Percentiles rank a stretch among this genome's conserved stretches.
phyloP scores from a whole-genome alignment of 2,329 filamentous ascomycete genomes.

The Pyricularia sp. region DNA sequence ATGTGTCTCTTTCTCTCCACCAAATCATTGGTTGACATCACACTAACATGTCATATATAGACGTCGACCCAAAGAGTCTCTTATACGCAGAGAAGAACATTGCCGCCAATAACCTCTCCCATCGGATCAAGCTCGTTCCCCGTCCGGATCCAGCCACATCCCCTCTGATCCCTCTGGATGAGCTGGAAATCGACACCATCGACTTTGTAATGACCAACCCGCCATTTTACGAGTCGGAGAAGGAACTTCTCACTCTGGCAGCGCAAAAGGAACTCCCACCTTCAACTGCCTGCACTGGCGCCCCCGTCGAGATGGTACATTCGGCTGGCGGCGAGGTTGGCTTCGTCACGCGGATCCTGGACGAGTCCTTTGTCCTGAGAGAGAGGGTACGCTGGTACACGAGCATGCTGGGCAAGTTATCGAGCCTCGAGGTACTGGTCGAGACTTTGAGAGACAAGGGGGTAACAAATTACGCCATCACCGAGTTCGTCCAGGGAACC shows the following conservation, averaged over 20 bases:
- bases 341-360: slow-evolving; percentile 67
- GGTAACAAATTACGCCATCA: slow-evolving; percentile 70
- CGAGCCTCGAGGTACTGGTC: slow-evolving; percentile 51
- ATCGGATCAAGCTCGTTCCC: slow-evolving; percentile 50
- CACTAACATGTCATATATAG: slow-evolving; percentile 22
- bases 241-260: slow-evolving; percentile 55
- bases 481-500: slow-evolving; percentile 62
- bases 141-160: slow-evolving; percentile 30
- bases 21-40: background rate
- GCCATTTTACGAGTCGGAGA: slow-evolving; percentile 72
- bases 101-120: slow-evolving; percentile 46
- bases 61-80: slow-evolving; percentile 63
- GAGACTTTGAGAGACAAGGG: slow-evolving; percentile 38
- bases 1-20: slow-evolving; percentile 15
- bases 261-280: slow-evolving; percentile 53
- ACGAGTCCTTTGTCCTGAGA: slow-evolving; percentile 18
- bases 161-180: slow-evolving; percentile 50
- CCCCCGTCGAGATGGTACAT: slow-evolving; percentile 74
- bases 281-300: slow-evolving; percentile 62
- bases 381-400: slow-evolving; percentile 73
- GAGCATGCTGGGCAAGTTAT: slow-evolving; percentile 74
- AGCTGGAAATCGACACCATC: slow-evolving; percentile 35
- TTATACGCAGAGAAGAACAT: slow-evolving; percentile 56
- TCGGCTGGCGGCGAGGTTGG: slow-evolving; percentile 59
- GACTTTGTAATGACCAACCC: slow-evolving; percentile 92